Evolutionary conservation across 148 eudicot genomes (phyloP), one percentile per base, ranked within the genome.

Genomic region (Camellia granthamiana): DNA sequence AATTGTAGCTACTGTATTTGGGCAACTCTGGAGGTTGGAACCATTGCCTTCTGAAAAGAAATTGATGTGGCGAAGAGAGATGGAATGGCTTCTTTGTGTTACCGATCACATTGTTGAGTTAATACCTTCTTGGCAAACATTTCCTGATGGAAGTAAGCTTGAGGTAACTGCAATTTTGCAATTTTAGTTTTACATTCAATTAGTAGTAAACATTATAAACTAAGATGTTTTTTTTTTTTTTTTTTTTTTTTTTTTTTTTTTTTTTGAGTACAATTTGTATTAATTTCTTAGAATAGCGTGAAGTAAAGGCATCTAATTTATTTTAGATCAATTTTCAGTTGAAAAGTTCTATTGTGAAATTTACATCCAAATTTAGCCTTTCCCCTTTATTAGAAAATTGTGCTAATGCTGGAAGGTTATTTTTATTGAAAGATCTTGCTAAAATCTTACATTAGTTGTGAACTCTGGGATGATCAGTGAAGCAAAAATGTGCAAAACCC

Each of bases 21-120:
- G 99, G 71, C 98, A 97, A 81, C 81, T 94, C 23, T 97, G 99
- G 99, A 97, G 98, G 79, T 83, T 97, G 77, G 98, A 92, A 84
- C 99, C 98, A 2, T 77, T 96, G 87, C 80, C 93, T 3, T 16
- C 74, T 3, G 95, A 92, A 71, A 96, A 92, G 84, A 93, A 91
- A 87, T 85, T 85, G 5, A 87, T 93, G 98, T 96, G 99, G 99
- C 88, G 84, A 85, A 89, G 97, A 84, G 99, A 96, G 81, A 92
- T 96, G 90, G 98, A 96, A 78, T 96, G 95, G 87, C 88, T 96
- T 84, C 89, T 96, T 58, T 90, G 86, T 75, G 98, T 94, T 76
- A 87, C 95, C 80, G 91, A 96, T 84, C 98, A 96, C 85, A 96
- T 96, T 82, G 95, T 96, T 46, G 99, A 96, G 87, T 75, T 96